Evolutionary conservation across 2,329 filamentous ascomycete species (phyloP).

Genomic region (Aspergillus glaucus): DNA sequence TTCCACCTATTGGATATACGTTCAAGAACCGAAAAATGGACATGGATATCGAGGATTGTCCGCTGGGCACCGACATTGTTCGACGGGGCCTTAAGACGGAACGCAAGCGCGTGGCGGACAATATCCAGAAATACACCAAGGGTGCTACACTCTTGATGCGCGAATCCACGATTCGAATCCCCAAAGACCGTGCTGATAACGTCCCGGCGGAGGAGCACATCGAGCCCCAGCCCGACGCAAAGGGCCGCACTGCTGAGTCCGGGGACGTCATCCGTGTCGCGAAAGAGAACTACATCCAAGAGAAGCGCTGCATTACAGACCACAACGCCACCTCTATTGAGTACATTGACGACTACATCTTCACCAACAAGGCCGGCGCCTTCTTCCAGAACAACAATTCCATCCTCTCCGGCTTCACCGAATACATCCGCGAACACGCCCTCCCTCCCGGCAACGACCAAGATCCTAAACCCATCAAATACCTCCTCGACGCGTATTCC

Average conservation of each 20-base stretch:
- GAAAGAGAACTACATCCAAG: constrained; percentile 58
- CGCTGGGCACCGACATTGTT: constrained; percentile 84
- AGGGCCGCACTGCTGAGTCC: constrained; percentile 24
- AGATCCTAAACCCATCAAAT: constrained; percentile 54
- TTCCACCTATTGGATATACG: constrained; percentile 86
- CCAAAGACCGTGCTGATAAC: constrained; percentile 15
- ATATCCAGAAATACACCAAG: constrained; percentile 65
- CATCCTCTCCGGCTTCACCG: constrained; percentile 79
- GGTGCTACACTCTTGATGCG: constrained; percentile 86
- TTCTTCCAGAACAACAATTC: constrained; percentile 99
- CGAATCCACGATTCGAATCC: constrained; percentile 67
- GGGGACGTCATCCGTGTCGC: constrained; percentile 50
- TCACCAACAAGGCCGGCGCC: constrained; percentile 83
- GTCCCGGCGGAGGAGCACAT: constrained; percentile 7
- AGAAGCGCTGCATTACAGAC: constrained; percentile 86
- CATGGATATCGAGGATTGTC: constrained; percentile 94
- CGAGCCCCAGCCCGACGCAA: constrained; percentile 15
- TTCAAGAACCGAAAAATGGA: constrained; percentile 72
- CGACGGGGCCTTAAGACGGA: constrained; percentile 72
- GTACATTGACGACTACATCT: constrained; percentile 77
- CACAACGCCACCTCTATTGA: constrained; percentile 76
- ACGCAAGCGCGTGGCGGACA: constrained; percentile 64
- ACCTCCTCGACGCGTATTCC: constrained; percentile 96
- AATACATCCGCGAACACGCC: constrained; percentile 76
- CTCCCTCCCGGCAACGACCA: constrained; percentile 45